Evolutionary conservation across 805 yeast genomes (phyloP), one percentile per base, ranked within the genome.

Genomic region (Sugiyamaella mastotermitis): DNA sequence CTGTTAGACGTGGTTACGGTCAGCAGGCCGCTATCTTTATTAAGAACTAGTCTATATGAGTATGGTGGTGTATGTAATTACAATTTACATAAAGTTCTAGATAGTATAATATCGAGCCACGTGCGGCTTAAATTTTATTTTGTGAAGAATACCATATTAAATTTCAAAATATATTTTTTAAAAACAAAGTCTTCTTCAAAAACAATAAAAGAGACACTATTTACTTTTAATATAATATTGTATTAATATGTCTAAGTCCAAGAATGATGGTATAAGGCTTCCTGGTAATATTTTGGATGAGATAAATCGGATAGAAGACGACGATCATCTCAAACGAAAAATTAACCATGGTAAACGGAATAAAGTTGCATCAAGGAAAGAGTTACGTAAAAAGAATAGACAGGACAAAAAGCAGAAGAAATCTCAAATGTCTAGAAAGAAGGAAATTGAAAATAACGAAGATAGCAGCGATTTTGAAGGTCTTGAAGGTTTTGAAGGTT

Each of bases 21-120:
- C 68, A 66, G 43, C 78, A 74, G 52, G 78, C 83, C 15, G 79
- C 83, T 15, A 78, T 78, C 58, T 69, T 71, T 34, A 76, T 77
- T 41, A 75, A 71, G 53, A 47, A 40, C 20, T 50, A 43, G n/a
- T n/a, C n/a, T n/a, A n/a, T n/a, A n/a, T n/a, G n/a, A n/a, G n/a
- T n/a, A n/a, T n/a, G n/a, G n/a, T n/a, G n/a, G n/a, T n/a, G n/a
- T n/a, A n/a, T n/a, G n/a, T n/a, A n/a, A n/a, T n/a, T n/a, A n/a
- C n/a, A n/a, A n/a, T n/a, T n/a, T n/a, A n/a, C n/a, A n/a, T n/a
- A n/a, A n/a, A n/a, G n/a, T n/a, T n/a, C n/a, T n/a, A n/a, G n/a
- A n/a, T n/a, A n/a, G n/a, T n/a, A n/a, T n/a, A n/a, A n/a, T n/a
- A n/a, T n/a, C n/a, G n/a, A n/a, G n/a, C n/a, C n/a, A n/a, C n/a